Evolutionary conservation across 2,329 filamentous ascomycete genomes (phyloP).

Genomic region (Colletotrichum phormii): DNA sequence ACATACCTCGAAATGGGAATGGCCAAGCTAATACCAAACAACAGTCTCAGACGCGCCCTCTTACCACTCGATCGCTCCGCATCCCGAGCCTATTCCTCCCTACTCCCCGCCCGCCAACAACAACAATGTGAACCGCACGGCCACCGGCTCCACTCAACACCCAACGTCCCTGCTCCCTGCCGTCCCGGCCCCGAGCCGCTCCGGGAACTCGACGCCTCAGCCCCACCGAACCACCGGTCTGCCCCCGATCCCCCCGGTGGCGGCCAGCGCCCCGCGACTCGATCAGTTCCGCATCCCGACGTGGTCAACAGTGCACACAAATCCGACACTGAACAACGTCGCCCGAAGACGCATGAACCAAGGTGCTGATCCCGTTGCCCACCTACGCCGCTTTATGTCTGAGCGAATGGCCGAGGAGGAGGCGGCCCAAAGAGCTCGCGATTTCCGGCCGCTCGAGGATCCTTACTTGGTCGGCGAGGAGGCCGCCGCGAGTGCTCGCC

Average conservation of each 20-base stretch:
- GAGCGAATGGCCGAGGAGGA: slow-evolving; percentile 52
- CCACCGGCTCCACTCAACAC: slow-evolving; percentile 36
- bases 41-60: slow-evolving; percentile 73
- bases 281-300: slow-evolving; percentile 67
- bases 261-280: slow-evolving; percentile 49
- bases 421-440: slow-evolving; percentile 37
- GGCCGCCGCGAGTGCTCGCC: slow-evolving; percentile 67
- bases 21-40: not conserved
- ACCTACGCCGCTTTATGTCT: slow-evolving; percentile 47
- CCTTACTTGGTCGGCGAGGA: slow-evolving; percentile 75
- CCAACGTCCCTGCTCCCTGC: slow-evolving; percentile 33
- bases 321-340: slow-evolving; percentile 72
- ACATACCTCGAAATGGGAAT: not conserved
- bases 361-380: slow-evolving; percentile 43
- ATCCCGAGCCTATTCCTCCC: slow-evolving; percentile 60
- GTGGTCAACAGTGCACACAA: slow-evolving; percentile 67
- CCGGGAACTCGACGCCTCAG: slow-evolving; percentile 41
- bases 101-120: slow-evolving; percentile 56
- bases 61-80: slow-evolving; percentile 68
- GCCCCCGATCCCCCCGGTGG: slow-evolving; percentile 59
- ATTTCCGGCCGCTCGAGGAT: slow-evolving; percentile 69
- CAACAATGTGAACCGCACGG: slow-evolving; percentile 32
- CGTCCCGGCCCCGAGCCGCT: slow-evolving; percentile 41
- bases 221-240: slow-evolving; percentile 56
- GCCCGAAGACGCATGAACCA: slow-evolving; percentile 68